Evolutionary conservation across 805 yeast genomes (phyloP), one percentile per base, ranked within the genome.

Genomic region (Candida vaughaniae): DNA sequence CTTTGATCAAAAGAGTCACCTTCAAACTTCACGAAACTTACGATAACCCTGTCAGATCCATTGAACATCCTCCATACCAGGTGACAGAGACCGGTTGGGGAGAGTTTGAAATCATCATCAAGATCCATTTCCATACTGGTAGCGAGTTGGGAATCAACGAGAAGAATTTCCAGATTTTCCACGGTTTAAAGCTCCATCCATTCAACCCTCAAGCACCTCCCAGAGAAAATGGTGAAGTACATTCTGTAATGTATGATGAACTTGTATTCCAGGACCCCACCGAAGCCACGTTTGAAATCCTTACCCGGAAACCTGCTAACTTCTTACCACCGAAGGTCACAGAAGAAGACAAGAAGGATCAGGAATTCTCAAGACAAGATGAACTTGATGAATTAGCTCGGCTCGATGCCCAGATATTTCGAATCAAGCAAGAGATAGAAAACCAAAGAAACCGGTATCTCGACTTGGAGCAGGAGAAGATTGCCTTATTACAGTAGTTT

Each of bases 31-130:
- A 93, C 60, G 99, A 93, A 47, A 93, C 99, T 0, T 93, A 91
- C 52, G 83, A 82, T 15, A 86, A 82, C 49, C 78, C 96, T 1
- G 78, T 88, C n/a, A 69, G 99, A 38, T 75, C 93, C 1, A 72
- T 91, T 11, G 98, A 93, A 45, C 57, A 69, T 20, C 97, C 98
- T 2, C 99, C 99, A 0, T 93, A 84, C 52, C 95, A 89, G 58
- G 88, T 93, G 19, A 85, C 95, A 2, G 99, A 93, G 55, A 86
- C 98, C 0, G 99, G 99, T 0, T 93, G 99, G 99, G 99, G 99
- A 48, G 99, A 93, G 60, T 93, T 93, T 61, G 99, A 93, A 54
- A 84, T 93, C 43, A 78, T 85, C 25, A 81, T 93, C 38, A 86
- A 90, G 55, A 77, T 93, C 12, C 90, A 82, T 58, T 93, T 93